These are phyloP conservation scores for Penicillium crystallinum DNA, from an alignment of 495 filamentous ascomycete genomes.

Conservation along the genomic window DNA sequence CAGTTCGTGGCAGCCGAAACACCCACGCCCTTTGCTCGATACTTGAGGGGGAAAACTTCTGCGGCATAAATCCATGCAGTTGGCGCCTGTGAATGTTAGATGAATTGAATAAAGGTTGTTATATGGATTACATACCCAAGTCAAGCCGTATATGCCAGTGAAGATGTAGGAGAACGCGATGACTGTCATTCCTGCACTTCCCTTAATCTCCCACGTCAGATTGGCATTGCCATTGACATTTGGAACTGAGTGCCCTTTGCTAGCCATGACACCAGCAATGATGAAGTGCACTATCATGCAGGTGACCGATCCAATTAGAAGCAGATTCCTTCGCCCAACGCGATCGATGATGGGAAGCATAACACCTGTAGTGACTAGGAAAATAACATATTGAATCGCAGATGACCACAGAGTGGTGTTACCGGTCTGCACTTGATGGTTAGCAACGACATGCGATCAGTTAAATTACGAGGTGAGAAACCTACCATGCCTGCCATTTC, in stretches of 20 bases:
- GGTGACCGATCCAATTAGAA: constrained; percentile 45
- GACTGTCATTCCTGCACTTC: constrained; percentile 43
- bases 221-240: constrained; percentile 31
- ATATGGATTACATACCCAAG: constrained; percentile 18
- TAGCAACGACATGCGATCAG: not conserved
- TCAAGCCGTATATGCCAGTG: constrained; percentile 57
- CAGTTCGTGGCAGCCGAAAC: constrained; percentile 18
- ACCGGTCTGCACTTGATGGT: constrained; percentile 14
- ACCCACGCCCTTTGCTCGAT: constrained; percentile 16
- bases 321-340: constrained; percentile 47
- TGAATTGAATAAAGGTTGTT: not conserved
- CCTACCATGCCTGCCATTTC: too few species aligned
- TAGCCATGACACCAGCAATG: constrained; percentile 54
- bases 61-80: constrained; percentile 18
- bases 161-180: constrained; percentile 63
- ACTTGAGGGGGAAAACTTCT: constrained; percentile 18
- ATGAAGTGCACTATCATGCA: constrained; percentile 50
- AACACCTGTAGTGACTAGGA: constrained; percentile 60
- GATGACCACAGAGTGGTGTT: constrained; percentile 56
- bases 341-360: constrained; percentile 54
- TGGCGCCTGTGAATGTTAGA: too few species aligned
- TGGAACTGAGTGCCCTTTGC: constrained; percentile 50
- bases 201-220: constrained; percentile 54
- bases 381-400: constrained; percentile 75
- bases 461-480: not conserved